Evolutionary conservation across 2,329 filamentous ascomycete genomes (phyloP).

Genomic region (Arthrocladium fulminans): DNA sequence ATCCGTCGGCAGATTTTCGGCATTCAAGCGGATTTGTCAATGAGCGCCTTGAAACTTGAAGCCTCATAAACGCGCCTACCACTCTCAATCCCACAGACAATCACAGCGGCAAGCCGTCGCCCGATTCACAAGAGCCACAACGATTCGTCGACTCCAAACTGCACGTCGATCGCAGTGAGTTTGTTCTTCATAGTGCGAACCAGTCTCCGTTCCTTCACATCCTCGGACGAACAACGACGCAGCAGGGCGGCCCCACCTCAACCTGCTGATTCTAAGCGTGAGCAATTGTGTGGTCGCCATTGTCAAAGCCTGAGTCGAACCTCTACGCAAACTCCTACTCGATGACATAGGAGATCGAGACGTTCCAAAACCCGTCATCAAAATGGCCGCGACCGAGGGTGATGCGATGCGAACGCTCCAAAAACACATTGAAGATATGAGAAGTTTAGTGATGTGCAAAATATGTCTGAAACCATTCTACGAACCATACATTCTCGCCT

Average conservation of each 20-base stretch:
- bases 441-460: slow-evolving; percentile 55
- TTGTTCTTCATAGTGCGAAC: background rate
- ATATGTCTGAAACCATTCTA: slow-evolving; percentile 61
- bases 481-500: slow-evolving; percentile 59
- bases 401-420: slow-evolving; percentile 32
- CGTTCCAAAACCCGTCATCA: background rate
- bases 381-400: slow-evolving; percentile 12
- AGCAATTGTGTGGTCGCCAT: background rate
- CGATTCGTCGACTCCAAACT: too few species aligned
- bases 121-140: background rate
- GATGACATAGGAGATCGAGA: background rate
- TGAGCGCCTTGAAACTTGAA: background rate
- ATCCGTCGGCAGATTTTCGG: background rate
- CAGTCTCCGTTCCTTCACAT: background rate
- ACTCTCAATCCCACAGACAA: background rate
- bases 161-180: background rate
- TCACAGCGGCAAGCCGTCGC: background rate
- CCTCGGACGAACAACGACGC: too few species aligned
- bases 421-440: slow-evolving; percentile 52
- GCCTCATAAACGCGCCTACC: background rate
- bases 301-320: background rate
- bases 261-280: background rate
- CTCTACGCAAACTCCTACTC: background rate
- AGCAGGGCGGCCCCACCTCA: background rate
- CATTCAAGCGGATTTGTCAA: background rate